Base-by-base conservation (phyloP, 768 basidiomycete genomes). In the Tricholoma furcatifolium region DNA sequence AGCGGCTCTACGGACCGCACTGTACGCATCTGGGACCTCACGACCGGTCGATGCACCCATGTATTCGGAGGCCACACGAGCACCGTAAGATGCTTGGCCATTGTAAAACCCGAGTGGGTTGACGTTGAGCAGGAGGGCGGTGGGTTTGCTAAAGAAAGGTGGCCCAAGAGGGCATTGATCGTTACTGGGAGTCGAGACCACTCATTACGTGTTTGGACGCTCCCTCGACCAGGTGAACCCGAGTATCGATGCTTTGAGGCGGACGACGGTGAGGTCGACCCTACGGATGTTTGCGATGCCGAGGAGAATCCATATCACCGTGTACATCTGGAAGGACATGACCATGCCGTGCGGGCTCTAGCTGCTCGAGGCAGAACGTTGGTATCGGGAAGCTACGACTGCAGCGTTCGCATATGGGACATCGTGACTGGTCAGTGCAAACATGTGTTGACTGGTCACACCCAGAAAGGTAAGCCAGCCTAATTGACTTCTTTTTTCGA, bases 331-430 rank as follows among this genome's bases (percentile, higher is more conserved):
- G 80, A 86, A 63, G 96, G 97, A 0, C 96, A 99, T 62, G 88
- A 88, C 50, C 87, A 91, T 62, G 93, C 94, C 18, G 93, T 97
- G 18, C 82, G 94, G 51, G 93, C 94, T 6, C 75, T 97, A n/a
- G 93, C 93, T 18, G 91, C 93, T 15, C 78, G 93, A 57, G 94
- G 94, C 8, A 78, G 91, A 38, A 91, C 89, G 1, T 79, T 97
- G 39, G 92, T 98, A 15, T 95, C 93, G 21, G 96, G 96, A 32
- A 96, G 93, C 65, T 98, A 98, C 66, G 96, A 99, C 65, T 90
- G 87, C 62, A 93, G 87, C 6, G 93, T 98, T 41, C 86, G 96
- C 32, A 87, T 98, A 40, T 98, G 96, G 96, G 93, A 98, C 62
- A 88, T 92, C 54, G 79, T 91, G 60, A 88, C 82, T 23, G 93